Evolutionary conservation across 306 rosid species (phyloP).

Genomic region (Ochetophila trinervis): DNA sequence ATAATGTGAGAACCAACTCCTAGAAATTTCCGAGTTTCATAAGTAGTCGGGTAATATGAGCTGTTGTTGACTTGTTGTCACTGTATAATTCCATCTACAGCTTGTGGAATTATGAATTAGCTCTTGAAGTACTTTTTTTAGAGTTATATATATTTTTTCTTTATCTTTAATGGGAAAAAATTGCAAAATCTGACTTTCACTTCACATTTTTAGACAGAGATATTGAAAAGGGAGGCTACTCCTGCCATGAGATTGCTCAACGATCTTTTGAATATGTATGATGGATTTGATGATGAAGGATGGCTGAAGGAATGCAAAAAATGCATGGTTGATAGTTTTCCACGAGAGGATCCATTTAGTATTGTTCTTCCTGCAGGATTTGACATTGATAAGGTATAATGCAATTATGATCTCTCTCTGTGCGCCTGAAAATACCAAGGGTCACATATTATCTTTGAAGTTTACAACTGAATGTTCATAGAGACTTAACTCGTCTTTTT

Average conservation of each 20-base stretch:
- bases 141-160: background rate
- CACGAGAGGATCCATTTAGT: constrained; percentile 92
- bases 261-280: constrained; percentile 80
- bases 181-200: constrained; percentile 6
- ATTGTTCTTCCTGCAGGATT: constrained; percentile 84
- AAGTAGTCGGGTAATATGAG: background rate
- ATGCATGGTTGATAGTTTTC: constrained; percentile 65
- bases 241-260: constrained; percentile 92
- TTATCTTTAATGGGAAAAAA: background rate
- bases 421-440: background rate
- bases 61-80: background rate
- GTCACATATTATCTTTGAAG: no score
- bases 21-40: no score
- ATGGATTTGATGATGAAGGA: constrained; percentile 57
- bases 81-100: constrained; percentile 20
- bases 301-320: constrained; percentile 85
- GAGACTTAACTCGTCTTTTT: background rate
- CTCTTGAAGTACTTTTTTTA: background rate
- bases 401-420: no score
- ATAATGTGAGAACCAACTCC: no score
- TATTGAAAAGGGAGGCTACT: constrained; percentile 80
- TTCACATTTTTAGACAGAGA: constrained; percentile 60
- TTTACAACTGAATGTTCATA: no score
- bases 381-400: constrained; percentile 74
- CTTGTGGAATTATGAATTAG: constrained; percentile 3